These are phyloP conservation scores for Zygoascus tannicola DNA, from an alignment of 805 yeast genomes.

Conservation along the genomic window DNA sequence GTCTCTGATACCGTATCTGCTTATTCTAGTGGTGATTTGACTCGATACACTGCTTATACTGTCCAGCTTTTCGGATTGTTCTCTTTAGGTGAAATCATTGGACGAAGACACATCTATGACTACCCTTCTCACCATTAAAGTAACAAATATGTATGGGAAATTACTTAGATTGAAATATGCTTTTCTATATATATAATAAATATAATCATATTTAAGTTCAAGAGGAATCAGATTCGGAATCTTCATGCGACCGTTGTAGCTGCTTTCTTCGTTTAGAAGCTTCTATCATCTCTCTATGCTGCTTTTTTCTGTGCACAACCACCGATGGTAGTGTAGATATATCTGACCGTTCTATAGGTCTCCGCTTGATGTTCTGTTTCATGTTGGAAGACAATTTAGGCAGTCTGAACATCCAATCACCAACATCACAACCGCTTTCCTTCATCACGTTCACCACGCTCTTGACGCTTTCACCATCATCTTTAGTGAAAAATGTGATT, in stretches of 20 bases:
- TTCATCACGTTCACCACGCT: slow-evolving; percentile 91
- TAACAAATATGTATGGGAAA: too few relatives aligned
- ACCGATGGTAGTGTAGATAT: slow-evolving; percentile 69
- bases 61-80: slow-evolving; percentile 85
- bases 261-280: slow-evolving; percentile 17
- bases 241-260: not conserved
- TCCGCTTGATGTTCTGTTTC: slow-evolving; percentile 50
- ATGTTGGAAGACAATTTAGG: slow-evolving; percentile 55
- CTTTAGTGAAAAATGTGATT: slow-evolving; percentile 86
- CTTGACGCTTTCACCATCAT: slow-evolving; percentile 65
- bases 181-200: too few relatives aligned
- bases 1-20: slow-evolving; percentile 38
- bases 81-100: slow-evolving; percentile 90
- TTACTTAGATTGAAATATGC: too few relatives aligned
- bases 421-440: slow-evolving; percentile 65
- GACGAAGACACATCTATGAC: slow-evolving; percentile 89
- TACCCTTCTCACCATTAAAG: slow-evolving; percentile 5
- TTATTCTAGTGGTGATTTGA: slow-evolving; percentile 45
- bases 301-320: slow-evolving; percentile 53
- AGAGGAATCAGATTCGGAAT: too few relatives aligned
- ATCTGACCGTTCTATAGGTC: slow-evolving; percentile 52
- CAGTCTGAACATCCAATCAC: slow-evolving; percentile 73
- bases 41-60: slow-evolving; percentile 64
- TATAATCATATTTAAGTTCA: too few relatives aligned
- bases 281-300: slow-evolving; percentile 55